Conservation (phyloP, 2,329 filamentous ascomycete genomes). For the Aspergillus sp. region DNA sequence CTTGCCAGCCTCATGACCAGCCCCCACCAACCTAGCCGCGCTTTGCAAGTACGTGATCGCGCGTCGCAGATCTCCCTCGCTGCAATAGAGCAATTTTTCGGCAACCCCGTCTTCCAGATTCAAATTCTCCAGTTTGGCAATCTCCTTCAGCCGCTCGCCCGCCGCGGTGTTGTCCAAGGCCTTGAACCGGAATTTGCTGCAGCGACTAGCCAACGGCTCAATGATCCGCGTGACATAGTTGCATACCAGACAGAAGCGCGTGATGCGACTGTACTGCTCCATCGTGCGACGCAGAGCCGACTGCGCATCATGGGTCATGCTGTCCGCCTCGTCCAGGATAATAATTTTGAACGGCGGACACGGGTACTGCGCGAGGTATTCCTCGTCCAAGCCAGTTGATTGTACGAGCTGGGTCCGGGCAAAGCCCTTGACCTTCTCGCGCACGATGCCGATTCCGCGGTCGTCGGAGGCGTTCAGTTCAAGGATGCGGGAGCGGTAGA, state of each 20-base stretch:
- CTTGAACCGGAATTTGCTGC: constrained; percentile 97
- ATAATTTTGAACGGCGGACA: constrained; percentile 99
- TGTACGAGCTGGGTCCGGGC: constrained; percentile 89
- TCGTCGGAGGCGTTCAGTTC: constrained; percentile 99
- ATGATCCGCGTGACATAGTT: constrained; percentile 99
- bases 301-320: constrained; percentile 98
- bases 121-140: constrained; percentile 71
- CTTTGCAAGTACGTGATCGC: constrained; percentile 95
- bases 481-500: constrained; percentile 88
- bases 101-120: constrained; percentile 66
- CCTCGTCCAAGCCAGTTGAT: constrained; percentile 57
- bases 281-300: constrained; percentile 86
- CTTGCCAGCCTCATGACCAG: constrained; percentile 36
- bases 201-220: constrained; percentile 84
- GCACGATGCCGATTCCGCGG: constrained; percentile 91
- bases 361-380: constrained; percentile 61
- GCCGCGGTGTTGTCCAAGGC: constrained; percentile 81
- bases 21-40: constrained; percentile 77
- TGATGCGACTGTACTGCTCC: constrained; percentile 97
- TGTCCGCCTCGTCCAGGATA: constrained; percentile 94
- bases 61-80: constrained; percentile 89
- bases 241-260: constrained; percentile 92
- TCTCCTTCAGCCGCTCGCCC: constrained; percentile 66
- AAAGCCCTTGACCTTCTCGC: constrained; percentile 97
- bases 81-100: constrained; percentile 74